Conservation (phyloP, 768 basidiomycete species). For the Auricularia auricula-judae region DNA sequence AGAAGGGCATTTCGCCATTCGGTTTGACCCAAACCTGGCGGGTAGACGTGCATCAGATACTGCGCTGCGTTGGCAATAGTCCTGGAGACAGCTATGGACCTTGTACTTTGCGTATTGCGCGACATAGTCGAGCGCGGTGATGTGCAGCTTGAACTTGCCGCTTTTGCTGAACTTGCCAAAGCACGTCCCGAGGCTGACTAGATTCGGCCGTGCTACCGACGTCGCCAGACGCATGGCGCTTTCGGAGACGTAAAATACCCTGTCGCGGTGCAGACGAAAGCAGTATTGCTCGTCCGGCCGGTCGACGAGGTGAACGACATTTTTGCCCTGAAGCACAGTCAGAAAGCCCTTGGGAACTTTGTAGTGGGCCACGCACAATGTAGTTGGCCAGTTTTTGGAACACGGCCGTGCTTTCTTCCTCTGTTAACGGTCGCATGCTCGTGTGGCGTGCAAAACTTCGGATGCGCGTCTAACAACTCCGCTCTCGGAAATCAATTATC, state of each 20-base stretch:
- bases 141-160: constrained; percentile 95
- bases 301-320: constrained; percentile 91
- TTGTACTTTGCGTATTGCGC: constrained; percentile 98
- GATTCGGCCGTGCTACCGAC: constrained; percentile 84
- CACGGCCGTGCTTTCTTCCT: constrained; percentile 92
- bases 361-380: constrained; percentile 45
- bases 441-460: not conserved
- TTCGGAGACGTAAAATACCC: constrained; percentile 95
- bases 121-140: constrained; percentile 86
- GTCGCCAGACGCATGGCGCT: constrained; percentile 87
- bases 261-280: constrained; percentile 88
- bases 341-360: not conserved
- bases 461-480: not conserved
- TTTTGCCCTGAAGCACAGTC: constrained; percentile 61
- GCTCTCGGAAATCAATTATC: no score
- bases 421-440: constrained; percentile 85
- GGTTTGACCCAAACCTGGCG: constrained; percentile 38
- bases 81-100: constrained; percentile 31
- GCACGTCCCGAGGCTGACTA: constrained; percentile 89
- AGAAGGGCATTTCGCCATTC: constrained; percentile 98
- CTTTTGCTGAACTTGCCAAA: constrained; percentile 96
- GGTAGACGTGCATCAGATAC: not conserved
- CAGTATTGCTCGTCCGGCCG: constrained; percentile 89
- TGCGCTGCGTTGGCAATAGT: not conserved
- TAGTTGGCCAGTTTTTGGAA: constrained; percentile 97